Base-by-base conservation (phyloP, 805 yeast species). In the Lipomyces lipofer region DNA sequence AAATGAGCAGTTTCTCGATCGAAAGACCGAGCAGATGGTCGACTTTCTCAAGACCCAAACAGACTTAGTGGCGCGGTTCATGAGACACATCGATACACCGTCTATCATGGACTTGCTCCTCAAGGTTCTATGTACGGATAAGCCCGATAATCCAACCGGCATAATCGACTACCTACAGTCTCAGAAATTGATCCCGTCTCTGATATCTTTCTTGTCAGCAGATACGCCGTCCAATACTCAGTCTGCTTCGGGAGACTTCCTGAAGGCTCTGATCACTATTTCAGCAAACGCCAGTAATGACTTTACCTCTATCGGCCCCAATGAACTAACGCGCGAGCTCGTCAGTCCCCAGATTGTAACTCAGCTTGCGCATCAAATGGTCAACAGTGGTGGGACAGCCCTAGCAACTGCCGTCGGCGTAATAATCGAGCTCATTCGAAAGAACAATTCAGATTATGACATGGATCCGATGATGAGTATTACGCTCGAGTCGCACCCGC, bases 391-490 rank as follows among this genome's bases (percentile, higher is more conserved):
- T 22, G 95, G 96, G 44, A 84, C 91, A 30, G 95, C 97, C 1
- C 77, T 94, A 60, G 86, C 94, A 33, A 92, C 91, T 64, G 95
- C 96, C 65, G 99, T 94, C 29, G 95, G 97, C 4, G 89, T 94
- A 24, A 82, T 94, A 30, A 92, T 94, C 63, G 99, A 94, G 71
- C 80, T 94, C 39, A 94, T 94, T 54, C 80, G 99, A 66, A 94
- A 94, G 68, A 94, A 94, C 69, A 94, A 94, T 67, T 88, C 97
- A 0, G 99, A 94, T 69, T 94, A 94, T 70, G 99, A 94, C 71
- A 78, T 82, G 45, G 86, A 88, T 45, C 95, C 95, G 54, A 95
- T 95, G 21, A 73, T 87, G 63, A 85, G 83, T 69, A 84, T 88
- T 40, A 83, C 95, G 0, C 70, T 87, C 58, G 95, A 90, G 54